Percentiles rank a stretch among this genome's conserved stretches.
Conservation (phyloP, 495 filamentous ascomycete genomes). For the Entonaema liquescens region DNA sequence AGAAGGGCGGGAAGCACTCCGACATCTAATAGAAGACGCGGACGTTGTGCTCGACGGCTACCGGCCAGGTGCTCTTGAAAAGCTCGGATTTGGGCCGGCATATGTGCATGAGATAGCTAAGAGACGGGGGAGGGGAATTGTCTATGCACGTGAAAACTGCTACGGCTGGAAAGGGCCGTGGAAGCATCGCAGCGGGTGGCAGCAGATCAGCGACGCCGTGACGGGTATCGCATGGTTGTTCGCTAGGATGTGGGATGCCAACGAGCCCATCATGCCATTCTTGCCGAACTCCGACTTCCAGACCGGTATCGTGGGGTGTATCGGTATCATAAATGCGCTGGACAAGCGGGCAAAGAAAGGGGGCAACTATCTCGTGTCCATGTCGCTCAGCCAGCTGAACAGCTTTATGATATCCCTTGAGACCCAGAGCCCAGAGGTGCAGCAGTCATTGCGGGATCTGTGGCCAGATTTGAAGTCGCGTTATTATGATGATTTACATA, state of each 20-base stretch:
- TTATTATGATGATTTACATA: conserved; percentile 44
- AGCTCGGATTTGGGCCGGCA: conserved; percentile 60
- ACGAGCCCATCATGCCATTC: conserved; percentile 67
- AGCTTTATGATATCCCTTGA: conserved; percentile 66
- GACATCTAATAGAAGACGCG: conserved; percentile 57
- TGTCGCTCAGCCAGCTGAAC: conserved; percentile 67
- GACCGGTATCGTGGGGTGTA: conserved; percentile 63
- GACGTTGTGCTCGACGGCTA: conserved; percentile 69
- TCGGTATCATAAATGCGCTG: conserved; percentile 63
- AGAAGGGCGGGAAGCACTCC: conserved; percentile 54
- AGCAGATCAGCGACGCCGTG: conserved; percentile 65
- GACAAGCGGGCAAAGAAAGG: conserved; percentile 60
- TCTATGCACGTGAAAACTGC: conserved; percentile 65
- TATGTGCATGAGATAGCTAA: conserved; percentile 60
- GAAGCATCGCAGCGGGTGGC: conserved; percentile 62
- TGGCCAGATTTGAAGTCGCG: conserved; percentile 43
- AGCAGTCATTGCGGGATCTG: conserved; percentile 32
- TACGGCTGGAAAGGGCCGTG: conserved; percentile 66
- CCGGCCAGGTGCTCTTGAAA: conserved; percentile 59
- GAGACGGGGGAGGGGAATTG: conserved; percentile 55
- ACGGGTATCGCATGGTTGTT: conserved; percentile 64
- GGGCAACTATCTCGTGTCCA: conserved; percentile 63
- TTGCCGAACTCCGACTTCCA: conserved; percentile 74
- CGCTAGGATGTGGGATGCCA: conserved; percentile 65
- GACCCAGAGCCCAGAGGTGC: conserved; percentile 51